Evolutionary conservation across 345 rosid species (phyloP), one percentile per base, ranked within the genome.

Genomic region (Balakata baccata): DNA sequence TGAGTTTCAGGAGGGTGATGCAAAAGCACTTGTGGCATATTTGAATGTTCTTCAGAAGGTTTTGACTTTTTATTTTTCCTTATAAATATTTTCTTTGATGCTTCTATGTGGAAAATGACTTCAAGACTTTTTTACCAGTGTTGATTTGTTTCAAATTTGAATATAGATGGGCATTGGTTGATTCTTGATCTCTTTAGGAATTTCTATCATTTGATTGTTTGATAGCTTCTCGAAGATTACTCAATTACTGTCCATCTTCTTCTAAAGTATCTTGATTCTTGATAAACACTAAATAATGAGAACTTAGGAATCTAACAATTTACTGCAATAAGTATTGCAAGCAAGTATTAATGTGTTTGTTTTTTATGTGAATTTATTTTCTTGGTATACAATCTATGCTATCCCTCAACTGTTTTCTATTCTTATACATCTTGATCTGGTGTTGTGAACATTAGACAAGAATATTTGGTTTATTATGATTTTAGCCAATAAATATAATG

Each of bases 11-110:
- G 98, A 92, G 76, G 98, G 97, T 38, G 98, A 94, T 80, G 97
- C 98, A 77, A 89, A 86, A 83, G 97, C 97, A 51, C 93, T 94
- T 80, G 98, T 89, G 81, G 98, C 97, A 61, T 94, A 94, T 87
- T 81, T 92, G 87, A 85, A 90, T 83, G 94, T 94, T 77, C 97
- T 94, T 83, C 95, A 83, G 81, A 92, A 94, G 98, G 98, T 92
- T 75, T 71, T 54, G 41, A 43, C 58, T 59, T 81, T 47, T 80
- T 34, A 18, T 46, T 47, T 18, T 59, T 7, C 45, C 11, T 72
- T 60, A 3, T 51, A 18, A 54, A 3, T 54, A 14, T 62, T 57
- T 37, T 60, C 41, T 12, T 60, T 60, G 38, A 14, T 49, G 51
- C 46, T 66, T 47, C 16, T n/a, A 53, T 64, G 17, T 56, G 45